A percentile compares a stretch with the other conserved stretches of the same genome.
phyloP scores from a whole-genome alignment of 371 early-diverging fungal genomes.

The Mucor plumbeus region DNA sequence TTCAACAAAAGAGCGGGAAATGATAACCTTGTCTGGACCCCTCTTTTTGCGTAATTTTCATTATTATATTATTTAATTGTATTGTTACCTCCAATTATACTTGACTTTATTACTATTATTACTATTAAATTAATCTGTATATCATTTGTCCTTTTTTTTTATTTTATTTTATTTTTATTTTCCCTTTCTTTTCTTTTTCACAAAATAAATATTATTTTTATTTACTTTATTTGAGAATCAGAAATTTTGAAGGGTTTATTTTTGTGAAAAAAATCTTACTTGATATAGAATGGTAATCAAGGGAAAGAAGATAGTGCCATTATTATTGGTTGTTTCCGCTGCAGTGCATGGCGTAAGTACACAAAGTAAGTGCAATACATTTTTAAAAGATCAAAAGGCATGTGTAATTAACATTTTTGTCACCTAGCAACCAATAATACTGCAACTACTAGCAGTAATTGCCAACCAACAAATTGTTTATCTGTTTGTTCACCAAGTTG shows the following conservation, averaged over 20 bases:
- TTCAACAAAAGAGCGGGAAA: conserved; percentile 2
- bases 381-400: background rate
- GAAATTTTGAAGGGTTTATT: background rate
- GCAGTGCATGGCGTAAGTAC: background rate
- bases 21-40: background rate
- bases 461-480: conserved; percentile 23
- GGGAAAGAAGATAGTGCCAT: background rate
- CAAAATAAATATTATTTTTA: background rate
- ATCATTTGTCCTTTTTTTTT: background rate
- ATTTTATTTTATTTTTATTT: background rate
- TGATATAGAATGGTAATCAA: background rate
- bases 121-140: background rate
- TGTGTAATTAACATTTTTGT: too few species aligned
- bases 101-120: conserved; percentile 5
- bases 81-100: conserved; percentile 10
- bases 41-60: conserved; percentile 5
- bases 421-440: background rate
- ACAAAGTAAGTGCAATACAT: background rate
- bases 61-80: conserved; percentile 1
- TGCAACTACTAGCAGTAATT: background rate
- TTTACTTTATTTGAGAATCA: background rate
- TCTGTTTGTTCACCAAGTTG: conserved; percentile 36
- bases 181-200: background rate
- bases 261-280: background rate
- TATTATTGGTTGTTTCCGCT: background rate